Base-by-base conservation (phyloP, 306 rosid genomes). In the Quercus gilva region DNA sequence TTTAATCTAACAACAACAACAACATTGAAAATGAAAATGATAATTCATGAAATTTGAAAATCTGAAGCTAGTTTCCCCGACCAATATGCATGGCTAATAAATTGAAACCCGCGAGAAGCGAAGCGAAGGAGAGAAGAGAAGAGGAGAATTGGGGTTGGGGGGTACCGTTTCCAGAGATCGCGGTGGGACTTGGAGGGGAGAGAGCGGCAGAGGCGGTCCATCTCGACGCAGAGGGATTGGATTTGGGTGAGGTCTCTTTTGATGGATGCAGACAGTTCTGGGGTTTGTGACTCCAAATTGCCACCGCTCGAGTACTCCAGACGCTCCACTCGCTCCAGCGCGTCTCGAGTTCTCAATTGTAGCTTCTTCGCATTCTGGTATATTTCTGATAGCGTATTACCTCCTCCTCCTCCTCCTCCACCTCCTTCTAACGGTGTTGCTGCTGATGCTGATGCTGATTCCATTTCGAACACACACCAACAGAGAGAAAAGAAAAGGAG, bases 111-210 rank as follows among this genome's bases (percentile, higher is more conserved):
- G 25, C 25, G 25, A 31, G 25, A 31, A 31, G 33, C 5, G 33
- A 31, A 31, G 33, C 33, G 1, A 31, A 31, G 33, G 33, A 31
- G 33, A 31, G 33, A 31, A 31, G 33, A 31, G 33, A 31, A 23
- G 25, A 23, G 25, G 25, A 23, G 25, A 23, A 23, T 23, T 23
- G 25, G 25, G 25, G 25, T 23, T 23, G 25, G 25, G 25, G 25
- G 25, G 64, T 37, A 91, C 98, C 97, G 87, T 85, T 84, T 90
- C 98, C 97, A 94, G 74, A 91, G 96, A 86, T 94, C 97, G 67
- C 96, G 97, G 10, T 94, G 92, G 72, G 97, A 80, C 79, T 92
- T 94, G 51, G 92, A 89, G 0, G 84, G 84, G 4, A 94, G 83
- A 2, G 93, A 88, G 41, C 92, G 92, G 90, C 91, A 94, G 69